These are phyloP conservation scores for Phylloporus arenicola DNA, from an alignment of 768 basidiomycete genomes.

Conservation along the genomic window DNA sequence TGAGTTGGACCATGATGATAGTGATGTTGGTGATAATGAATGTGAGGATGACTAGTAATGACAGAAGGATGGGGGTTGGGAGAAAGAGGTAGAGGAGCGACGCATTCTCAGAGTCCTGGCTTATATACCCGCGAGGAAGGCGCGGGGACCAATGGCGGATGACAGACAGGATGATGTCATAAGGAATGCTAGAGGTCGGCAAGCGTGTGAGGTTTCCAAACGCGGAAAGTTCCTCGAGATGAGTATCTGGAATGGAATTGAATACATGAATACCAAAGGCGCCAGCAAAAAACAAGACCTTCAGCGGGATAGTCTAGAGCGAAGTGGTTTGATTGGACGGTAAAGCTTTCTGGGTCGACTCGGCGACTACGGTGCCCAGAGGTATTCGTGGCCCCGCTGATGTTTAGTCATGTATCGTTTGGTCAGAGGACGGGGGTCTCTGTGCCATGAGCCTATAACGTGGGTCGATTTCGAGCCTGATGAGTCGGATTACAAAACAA, in stretches of 20 bases:
- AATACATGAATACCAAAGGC: too few relatives aligned
- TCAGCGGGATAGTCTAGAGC: background rate
- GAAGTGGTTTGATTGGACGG: background rate
- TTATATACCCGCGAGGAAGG: constrained; percentile 19
- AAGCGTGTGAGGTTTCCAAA: background rate
- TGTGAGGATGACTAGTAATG: constrained; percentile 12
- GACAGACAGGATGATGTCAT: constrained; percentile 4
- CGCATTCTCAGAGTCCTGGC: background rate
- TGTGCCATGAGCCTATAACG: too few relatives aligned
- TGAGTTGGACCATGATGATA: constrained; percentile 28
- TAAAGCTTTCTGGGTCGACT: background rate
- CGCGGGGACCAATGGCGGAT: constrained; percentile 3
- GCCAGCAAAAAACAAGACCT: background rate
- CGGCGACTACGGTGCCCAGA: too few relatives aligned
- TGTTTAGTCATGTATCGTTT: too few relatives aligned
- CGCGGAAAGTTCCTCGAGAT: background rate
- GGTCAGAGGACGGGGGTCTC: too few relatives aligned
- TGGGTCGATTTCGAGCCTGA: too few relatives aligned
- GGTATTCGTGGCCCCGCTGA: too few relatives aligned
- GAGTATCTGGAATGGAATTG: background rate
- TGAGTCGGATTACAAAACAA: too few relatives aligned
- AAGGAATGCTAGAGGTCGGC: background rate
- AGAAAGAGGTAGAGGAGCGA: constrained; percentile 3
- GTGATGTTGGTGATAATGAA: constrained; percentile 26
- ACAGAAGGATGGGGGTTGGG: background rate